Evolutionary conservation across 2,329 filamentous ascomycete genomes (phyloP), one percentile per base, ranked within the genome.

Genomic region (Mariannaea elegans): DNA sequence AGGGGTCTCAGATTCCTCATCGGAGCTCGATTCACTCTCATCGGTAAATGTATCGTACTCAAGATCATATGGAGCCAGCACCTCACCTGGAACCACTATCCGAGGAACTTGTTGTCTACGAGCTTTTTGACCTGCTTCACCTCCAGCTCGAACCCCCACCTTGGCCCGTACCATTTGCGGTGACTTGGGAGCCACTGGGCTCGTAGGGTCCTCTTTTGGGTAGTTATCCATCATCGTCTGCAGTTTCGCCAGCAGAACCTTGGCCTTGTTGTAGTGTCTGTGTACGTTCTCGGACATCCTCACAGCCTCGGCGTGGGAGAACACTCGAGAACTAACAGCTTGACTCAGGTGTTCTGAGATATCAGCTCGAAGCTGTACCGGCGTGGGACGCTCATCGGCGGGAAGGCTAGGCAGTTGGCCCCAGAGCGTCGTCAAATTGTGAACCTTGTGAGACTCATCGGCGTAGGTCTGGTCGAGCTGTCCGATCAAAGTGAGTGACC

Each of bases 71-170:
- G 87, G 87, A 2, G 87, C 86, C 45, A 89, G 78, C 8, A 90
- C 87, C 71, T 90, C 87, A 42, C 87, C 87, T 1, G 87, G 87
- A 10, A 90, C 86, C 2, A 86, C 89, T 44, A 90, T 88, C 39
- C 84, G 80, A 6, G 87, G 85, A 4, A 83, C 80, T 31, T 74
- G 75, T 13, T 76, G 82, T 16, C 80, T 78, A 29, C 78, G 80
- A 29, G 79, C 74, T 67, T 78, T 84, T 52, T 82, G 79, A 5
- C 77, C 81, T 32, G 79, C 78, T 48, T 77, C 77, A 24, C 78
- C 79, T 24, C 77, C 76, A 29, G 77, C 57, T 29, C 81, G 80
- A 47, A 81, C 67, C 6, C 79, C 75, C 27, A 82, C 72, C 71
- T 85, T 87, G 4, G 80, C 75, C 42, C 84, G 80, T 13, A 76